Evolutionary conservation across 1,284 basidiomycete genomes (phyloP).

Genomic region (Leccinum colubrinum): DNA sequence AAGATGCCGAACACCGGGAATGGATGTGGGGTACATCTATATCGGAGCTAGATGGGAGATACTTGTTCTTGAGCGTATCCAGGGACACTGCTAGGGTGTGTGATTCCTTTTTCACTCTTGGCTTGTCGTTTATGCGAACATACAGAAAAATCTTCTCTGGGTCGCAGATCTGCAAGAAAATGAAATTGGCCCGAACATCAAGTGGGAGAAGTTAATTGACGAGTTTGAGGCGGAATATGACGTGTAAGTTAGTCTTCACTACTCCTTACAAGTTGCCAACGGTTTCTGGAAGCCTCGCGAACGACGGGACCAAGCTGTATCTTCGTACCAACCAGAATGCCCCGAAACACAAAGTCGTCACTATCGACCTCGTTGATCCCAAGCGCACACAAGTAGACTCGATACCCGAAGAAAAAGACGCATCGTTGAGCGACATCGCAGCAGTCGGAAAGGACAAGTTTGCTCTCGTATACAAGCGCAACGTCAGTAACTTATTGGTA

Average conservation of each 20-base stretch:
- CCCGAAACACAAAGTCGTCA: conserved; percentile 65
- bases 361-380: conserved; percentile 60
- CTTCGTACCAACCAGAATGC: conserved; percentile 67
- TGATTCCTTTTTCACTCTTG: background rate
- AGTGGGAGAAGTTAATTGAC: conserved; percentile 69
- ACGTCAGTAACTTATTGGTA: conserved; percentile 44
- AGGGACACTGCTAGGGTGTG: conserved; percentile 67
- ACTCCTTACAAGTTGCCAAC: background rate
- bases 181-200: conserved; percentile 59
- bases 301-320: conserved; percentile 66
- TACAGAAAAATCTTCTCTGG: conserved; percentile 74
- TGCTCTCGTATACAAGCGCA: conserved; percentile 68
- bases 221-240: conserved; percentile 62
- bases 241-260: conserved; percentile 43
- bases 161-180: conserved; percentile 61
- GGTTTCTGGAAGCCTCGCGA: conserved; percentile 51
- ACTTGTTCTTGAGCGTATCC: conserved; percentile 53
- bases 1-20: conserved; percentile 61
- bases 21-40: conserved; percentile 63
- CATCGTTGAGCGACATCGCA: conserved; percentile 52
- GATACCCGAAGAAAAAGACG: conserved; percentile 71
- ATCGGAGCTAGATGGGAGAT: conserved; percentile 63
- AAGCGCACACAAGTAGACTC: conserved; percentile 54
- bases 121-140: background rate
- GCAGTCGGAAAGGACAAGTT: conserved; percentile 61